Evolutionary conservation across 345 rosid species (phyloP), one percentile per base, ranked within the genome.

Genomic region (Ceriops decandra): DNA sequence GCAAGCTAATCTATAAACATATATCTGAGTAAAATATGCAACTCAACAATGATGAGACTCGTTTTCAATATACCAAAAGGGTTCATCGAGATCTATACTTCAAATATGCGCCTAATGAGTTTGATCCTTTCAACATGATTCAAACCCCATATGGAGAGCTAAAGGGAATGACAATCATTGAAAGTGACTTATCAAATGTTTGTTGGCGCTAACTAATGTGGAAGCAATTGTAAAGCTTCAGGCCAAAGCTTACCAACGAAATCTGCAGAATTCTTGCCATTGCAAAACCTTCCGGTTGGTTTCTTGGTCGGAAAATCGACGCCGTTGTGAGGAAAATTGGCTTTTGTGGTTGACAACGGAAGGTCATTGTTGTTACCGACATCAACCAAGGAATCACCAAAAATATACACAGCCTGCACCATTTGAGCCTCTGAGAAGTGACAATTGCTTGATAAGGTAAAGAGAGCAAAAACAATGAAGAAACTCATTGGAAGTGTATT

Each of bases 221-320:
- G 49, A 42, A 42, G 49, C 49, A 42, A 13, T 42, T 2, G 49
- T 13, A 11, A 13, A 42, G 26, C 31, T 35, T 16, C 52, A 26
- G 22, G 16, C 17, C 1, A 6, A 22, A 2, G 71, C 80, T 64
- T 47, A 85, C 88, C 81, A 1, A 85, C 62, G 47, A 81, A 79
- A 73, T 85, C 89, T 1, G 89, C 89, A n/a, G 84, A 70, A 71
- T 85, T 85, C 76, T 83, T 85, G 70, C 89, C 89, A 42, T 85
- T 85, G 56, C 79, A 52, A 62, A 85, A 85, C 81, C 89, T 72
- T 5, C 89, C 89, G 2, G 89, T 85, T 8, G 89, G 68, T 68
- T 77, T 81, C 63, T 69, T 73, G 35, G 21, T 64, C 0, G 84
- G 80, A 52, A 83, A 85, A 67, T 85, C 89, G 52, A 85, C 15